A percentile compares a stretch with the other conserved stretches of the same genome.
Conservation (phyloP, 805 yeast species). For the Candida glaebosa region DNA sequence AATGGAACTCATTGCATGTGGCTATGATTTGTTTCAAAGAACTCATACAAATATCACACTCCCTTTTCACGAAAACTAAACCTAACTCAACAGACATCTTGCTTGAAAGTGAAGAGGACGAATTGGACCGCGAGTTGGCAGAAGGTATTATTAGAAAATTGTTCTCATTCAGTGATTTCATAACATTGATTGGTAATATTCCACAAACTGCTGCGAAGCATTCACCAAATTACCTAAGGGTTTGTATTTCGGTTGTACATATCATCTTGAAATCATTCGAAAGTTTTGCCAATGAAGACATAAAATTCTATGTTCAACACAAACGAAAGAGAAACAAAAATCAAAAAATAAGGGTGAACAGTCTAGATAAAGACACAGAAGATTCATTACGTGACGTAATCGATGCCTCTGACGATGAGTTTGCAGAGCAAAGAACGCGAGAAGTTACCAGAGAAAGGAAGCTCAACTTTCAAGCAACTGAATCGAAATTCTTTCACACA, state of each 20-base stretch:
- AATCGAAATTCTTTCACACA: conserved; percentile 51
- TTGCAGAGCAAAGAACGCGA: conserved; percentile 27
- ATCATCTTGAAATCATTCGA: conserved; percentile 66
- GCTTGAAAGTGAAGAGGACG: conserved; percentile 40
- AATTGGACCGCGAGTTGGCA: conserved; percentile 40
- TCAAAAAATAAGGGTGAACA: conserved; percentile 18
- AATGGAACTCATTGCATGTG: conserved; percentile 65
- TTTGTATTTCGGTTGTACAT: conserved; percentile 62
- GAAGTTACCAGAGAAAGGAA: conserved; percentile 44
- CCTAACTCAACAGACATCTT: conserved; percentile 15
- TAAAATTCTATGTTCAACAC: conserved; percentile 45
- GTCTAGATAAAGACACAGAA: conserved; percentile 23
- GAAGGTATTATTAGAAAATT: conserved; percentile 61
- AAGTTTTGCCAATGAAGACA: conserved; percentile 55
- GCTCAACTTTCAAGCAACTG: conserved; percentile 40
- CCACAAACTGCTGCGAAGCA: conserved; percentile 64
- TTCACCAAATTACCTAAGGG: conserved; percentile 58
- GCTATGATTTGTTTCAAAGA: conserved; percentile 66
- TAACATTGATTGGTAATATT: conserved; percentile 52
- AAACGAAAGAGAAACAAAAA: conserved; percentile 36
- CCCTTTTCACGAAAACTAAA: conserved; percentile 34
- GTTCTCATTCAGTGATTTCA: conserved; percentile 62
- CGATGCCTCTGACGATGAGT: conserved; percentile 33
- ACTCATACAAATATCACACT: conserved; percentile 46
- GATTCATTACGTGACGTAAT: conserved; percentile 24